A percentile compares a stretch with the other conserved stretches of the same genome.
Evolutionary conservation across 345 rosid genomes (phyloP).

Genomic region (Eutrema japonicum): DNA sequence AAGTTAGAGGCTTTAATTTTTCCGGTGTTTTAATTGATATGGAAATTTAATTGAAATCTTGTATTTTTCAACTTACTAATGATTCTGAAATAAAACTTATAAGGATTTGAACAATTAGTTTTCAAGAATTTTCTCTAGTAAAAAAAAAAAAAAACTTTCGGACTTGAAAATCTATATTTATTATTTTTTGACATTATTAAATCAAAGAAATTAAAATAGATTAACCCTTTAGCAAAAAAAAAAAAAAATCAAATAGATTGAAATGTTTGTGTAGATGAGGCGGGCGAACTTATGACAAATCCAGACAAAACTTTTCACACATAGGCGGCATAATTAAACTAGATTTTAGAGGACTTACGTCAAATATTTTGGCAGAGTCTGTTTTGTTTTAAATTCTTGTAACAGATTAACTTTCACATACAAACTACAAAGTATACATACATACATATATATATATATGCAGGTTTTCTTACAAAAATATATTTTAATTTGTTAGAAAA

Average conservation of each 20-base stretch:
- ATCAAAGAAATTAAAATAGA: not conserved
- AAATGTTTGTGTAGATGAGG: not conserved
- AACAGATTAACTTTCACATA: not conserved
- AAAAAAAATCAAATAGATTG: not conserved
- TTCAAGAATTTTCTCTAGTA: not conserved
- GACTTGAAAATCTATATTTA: no score
- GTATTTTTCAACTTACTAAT: not conserved
- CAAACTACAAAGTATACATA: not conserved
- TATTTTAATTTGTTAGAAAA: not conserved
- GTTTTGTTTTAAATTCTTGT: not conserved
- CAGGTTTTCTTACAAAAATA: not conserved
- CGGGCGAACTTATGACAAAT: not conserved
- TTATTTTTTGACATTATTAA: not conserved
- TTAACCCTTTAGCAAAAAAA: not conserved
- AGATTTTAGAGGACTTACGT: not conserved
- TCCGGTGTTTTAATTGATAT: not conserved
- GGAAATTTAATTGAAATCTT: not conserved
- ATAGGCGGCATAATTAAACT: not conserved
- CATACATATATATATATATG: not conserved
- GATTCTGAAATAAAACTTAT: not conserved
- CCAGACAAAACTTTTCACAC: not conserved
- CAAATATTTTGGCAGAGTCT: constrained; percentile 5
- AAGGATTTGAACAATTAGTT: not conserved
- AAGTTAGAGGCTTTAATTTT: no score
- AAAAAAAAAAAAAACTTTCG: not conserved